A percentile compares a stretch with the other conserved stretches of the same genome.
phyloP scores from a whole-genome alignment of 257 asterid genomes.

The Gynochthodes officinalis region DNA sequence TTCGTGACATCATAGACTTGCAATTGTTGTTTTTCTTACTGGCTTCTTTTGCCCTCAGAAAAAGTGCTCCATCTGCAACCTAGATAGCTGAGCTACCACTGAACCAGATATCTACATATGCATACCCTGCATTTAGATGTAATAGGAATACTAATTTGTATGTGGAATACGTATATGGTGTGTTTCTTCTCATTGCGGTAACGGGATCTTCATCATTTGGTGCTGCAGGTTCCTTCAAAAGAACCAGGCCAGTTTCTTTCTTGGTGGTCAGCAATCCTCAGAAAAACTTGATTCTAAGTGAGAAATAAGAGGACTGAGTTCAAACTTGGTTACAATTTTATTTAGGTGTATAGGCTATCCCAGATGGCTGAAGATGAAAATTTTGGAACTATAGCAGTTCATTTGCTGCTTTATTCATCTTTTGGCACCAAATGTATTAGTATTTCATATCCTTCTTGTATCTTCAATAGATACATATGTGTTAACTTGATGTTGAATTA shows the following conservation, averaged over 20 bases:
- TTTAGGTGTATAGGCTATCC: neutral
- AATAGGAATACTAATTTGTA: neutral
- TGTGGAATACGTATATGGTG: neutral
- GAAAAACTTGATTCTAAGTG: conserved; percentile 18
- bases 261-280: conserved; percentile 23
- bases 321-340: no score
- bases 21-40: neutral
- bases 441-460: neutral
- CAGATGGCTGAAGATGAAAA: neutral
- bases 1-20: neutral
- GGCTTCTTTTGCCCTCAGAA: neutral
- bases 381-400: conserved; percentile 5
- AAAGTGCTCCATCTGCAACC: neutral
- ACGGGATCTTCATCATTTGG: neutral
- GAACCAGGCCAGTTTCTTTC: conserved; percentile 40
- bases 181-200: neutral
- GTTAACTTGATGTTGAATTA: neutral
- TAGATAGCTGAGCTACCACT: neutral
- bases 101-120: neutral
- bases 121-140: neutral
- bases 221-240: conserved; percentile 54
- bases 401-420: neutral
- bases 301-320: conserved; percentile 12
- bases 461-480: neutral
- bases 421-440: neutral